Evolutionary conservation across 208 protist genomes (phyloP).

Genomic region (Trypanosoma caninum): DNA sequence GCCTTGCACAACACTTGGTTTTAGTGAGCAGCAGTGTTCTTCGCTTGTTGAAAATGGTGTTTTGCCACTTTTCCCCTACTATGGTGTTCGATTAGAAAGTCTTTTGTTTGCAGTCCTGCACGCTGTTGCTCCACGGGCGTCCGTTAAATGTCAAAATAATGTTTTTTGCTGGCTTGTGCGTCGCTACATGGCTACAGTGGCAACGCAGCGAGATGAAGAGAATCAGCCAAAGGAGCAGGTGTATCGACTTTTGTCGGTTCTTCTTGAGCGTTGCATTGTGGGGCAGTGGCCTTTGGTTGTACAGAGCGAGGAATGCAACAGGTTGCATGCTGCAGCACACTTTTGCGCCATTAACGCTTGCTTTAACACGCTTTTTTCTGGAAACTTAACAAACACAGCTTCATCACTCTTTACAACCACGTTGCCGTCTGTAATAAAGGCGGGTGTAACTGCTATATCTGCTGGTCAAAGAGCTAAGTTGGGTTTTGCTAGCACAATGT

Average conservation of each 20-base stretch:
- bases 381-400: neutral
- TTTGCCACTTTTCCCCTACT: constrained; percentile 35
- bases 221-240: constrained; percentile 27
- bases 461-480: neutral
- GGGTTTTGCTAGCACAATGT: constrained; percentile 10
- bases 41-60: constrained; percentile 32
- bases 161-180: constrained; percentile 26
- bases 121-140: constrained; percentile 32
- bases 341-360: constrained; percentile 17
- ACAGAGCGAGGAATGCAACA: constrained; percentile 7
- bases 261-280: constrained; percentile 25
- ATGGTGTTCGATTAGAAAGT: constrained; percentile 35
- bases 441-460: neutral
- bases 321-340: constrained; percentile 16
- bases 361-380: constrained; percentile 7
- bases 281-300: constrained; percentile 19
- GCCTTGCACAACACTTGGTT: constrained; percentile 51
- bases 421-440: neutral
- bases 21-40: constrained; percentile 24
- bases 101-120: constrained; percentile 44
- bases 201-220: constrained; percentile 28
- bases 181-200: constrained; percentile 16
- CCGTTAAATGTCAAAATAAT: constrained; percentile 20
- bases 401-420: neutral
- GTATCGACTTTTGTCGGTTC: constrained; percentile 18